phyloP scores from a whole-genome alignment of 768 basidiomycete genomes.

The Lactifluus pinguis region DNA sequence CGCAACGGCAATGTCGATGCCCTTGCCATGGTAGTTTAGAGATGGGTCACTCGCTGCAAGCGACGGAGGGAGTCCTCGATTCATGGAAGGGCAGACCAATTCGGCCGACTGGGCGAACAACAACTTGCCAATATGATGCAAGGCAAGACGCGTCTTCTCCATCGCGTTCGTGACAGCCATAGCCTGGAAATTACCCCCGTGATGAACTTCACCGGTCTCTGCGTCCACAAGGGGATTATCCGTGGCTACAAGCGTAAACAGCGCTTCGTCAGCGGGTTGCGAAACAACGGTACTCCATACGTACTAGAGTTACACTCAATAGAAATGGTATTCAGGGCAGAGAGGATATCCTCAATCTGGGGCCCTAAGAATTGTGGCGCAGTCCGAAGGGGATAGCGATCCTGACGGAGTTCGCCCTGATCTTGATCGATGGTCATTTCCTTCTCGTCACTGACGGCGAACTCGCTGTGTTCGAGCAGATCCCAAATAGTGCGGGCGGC shows the following conservation, averaged over 20 bases:
- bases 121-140: constrained; percentile 44
- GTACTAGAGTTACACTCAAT: constrained; percentile 77
- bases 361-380: constrained; percentile 83
- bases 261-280: not conserved
- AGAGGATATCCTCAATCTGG: constrained; percentile 70
- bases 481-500: constrained; percentile 59
- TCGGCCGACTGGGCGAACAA: constrained; percentile 52
- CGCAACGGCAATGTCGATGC: constrained; percentile 75
- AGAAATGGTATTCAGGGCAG: constrained; percentile 53
- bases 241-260: constrained; percentile 43
- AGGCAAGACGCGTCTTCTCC: constrained; percentile 68
- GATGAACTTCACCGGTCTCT: constrained; percentile 54
- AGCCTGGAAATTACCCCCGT: constrained; percentile 88
- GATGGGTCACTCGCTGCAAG: constrained; percentile 74
- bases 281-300: constrained; percentile 21
- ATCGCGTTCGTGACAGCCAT: constrained; percentile 79
- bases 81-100: constrained; percentile 72
- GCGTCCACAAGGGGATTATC: constrained; percentile 81
- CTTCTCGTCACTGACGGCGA: constrained; percentile 57
- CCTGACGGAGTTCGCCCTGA: constrained; percentile 66
- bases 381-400: constrained; percentile 67
- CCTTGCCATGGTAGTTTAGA: constrained; percentile 76
- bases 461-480: constrained; percentile 57
- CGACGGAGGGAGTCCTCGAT: constrained; percentile 74
- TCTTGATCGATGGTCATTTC: constrained; percentile 70